These are phyloP conservation scores for Pholiota molesta DNA, from an alignment of 768 basidiomycete genomes.

Conservation along the genomic window DNA sequence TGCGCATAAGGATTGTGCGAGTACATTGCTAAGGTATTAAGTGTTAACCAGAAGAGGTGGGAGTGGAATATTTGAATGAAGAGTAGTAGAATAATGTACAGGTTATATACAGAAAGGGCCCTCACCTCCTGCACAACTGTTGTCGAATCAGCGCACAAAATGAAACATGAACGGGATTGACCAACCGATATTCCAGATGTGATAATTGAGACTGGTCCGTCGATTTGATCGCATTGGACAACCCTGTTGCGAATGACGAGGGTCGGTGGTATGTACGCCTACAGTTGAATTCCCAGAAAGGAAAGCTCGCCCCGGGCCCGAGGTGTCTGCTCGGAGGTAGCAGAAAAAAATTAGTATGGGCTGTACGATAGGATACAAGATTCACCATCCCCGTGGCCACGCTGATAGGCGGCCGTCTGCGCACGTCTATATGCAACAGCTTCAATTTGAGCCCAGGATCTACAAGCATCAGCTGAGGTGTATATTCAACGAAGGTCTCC, in stretches of 20 bases:
- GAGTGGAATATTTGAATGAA: background rate
- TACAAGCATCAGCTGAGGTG: background rate
- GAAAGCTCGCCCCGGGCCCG: background rate
- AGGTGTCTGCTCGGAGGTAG: background rate
- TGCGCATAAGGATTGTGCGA: slow-evolving; percentile 4
- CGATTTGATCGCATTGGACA: background rate
- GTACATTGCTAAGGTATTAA: background rate
- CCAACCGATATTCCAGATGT: background rate
- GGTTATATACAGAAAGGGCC: background rate
- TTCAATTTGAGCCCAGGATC: background rate
- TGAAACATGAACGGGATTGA: background rate
- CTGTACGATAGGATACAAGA: background rate
- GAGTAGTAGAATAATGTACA: background rate
- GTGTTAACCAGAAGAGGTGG: background rate
- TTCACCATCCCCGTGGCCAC: background rate
- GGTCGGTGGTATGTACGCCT: background rate
- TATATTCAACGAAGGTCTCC: background rate
- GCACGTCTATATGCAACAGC: background rate
- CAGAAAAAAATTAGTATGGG: background rate
- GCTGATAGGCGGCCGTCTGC: background rate
- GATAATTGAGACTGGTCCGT: slow-evolving; percentile 4
- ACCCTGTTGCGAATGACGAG: background rate
- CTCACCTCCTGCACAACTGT: background rate
- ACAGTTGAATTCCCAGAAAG: background rate
- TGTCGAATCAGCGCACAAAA: background rate